Evolutionary conservation across 2,329 filamentous ascomycete species (phyloP).

Genomic region (Exophiala sideris): DNA sequence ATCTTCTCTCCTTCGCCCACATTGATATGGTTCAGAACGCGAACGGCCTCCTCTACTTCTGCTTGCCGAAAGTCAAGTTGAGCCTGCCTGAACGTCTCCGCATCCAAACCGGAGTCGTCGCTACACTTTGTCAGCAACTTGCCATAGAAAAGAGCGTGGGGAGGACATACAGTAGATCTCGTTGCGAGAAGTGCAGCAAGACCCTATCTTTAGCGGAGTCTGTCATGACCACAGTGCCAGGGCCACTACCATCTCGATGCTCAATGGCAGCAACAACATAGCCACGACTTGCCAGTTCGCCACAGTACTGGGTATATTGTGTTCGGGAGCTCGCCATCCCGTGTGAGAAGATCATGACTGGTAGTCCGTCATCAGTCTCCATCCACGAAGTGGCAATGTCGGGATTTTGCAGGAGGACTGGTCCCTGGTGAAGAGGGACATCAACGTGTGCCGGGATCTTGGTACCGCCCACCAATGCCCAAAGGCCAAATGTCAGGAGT

Average conservation of each 20-base stretch:
- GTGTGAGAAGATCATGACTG: constrained; percentile 28
- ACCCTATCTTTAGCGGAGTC: constrained; percentile 1
- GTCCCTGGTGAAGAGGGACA: constrained; percentile 20
- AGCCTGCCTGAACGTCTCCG: constrained; percentile 23
- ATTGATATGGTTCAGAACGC: constrained; percentile 23
- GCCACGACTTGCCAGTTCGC: constrained; percentile 26
- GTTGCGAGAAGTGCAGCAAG: constrained; percentile 18
- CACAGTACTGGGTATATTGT: constrained; percentile 27
- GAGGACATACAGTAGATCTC: constrained; percentile 12
- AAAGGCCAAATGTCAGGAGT: constrained; percentile 24
- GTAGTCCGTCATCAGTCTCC: constrained; percentile 21
- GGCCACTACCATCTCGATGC: constrained; percentile 28
- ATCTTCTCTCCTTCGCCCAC: constrained; percentile 19
- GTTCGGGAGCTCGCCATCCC: constrained; percentile 28
- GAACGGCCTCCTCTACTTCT: constrained; percentile 27
- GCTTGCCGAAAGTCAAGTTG: constrained; percentile 30
- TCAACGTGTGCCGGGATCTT: constrained; percentile 29
- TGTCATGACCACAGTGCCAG: constrained; percentile 25
- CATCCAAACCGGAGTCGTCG: constrained; percentile 11
- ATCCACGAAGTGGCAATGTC: neutral
- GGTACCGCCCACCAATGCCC: constrained; percentile 23
- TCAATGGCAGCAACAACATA: constrained; percentile 28
- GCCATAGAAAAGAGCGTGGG: neutral
- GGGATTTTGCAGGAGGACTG: constrained; percentile 8
- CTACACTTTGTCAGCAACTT: neutral